These are phyloP conservation scores for Rhynchospora pubera DNA, from an alignment of 176 grass and related monocot genomes.

Conservation along the genomic window DNA sequence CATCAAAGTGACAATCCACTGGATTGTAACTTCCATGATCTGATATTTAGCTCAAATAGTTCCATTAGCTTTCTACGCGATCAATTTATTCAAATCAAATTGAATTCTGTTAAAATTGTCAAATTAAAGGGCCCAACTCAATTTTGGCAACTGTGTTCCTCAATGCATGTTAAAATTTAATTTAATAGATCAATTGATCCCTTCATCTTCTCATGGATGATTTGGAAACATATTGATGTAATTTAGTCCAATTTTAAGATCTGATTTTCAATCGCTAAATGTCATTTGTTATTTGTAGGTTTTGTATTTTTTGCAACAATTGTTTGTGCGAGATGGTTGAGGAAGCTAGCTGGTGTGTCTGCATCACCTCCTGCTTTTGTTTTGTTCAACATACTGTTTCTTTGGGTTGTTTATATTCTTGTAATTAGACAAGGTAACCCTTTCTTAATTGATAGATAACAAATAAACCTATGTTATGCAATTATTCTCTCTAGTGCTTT, in stretches of 20 bases:
- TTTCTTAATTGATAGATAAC: not conserved
- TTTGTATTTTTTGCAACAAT: constrained; percentile 61
- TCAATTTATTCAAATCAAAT: not conserved
- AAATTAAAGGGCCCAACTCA: not conserved
- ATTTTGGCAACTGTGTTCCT: not conserved
- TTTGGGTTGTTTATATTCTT: constrained; percentile 71
- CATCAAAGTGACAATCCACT: not conserved
- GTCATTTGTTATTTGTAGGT: constrained; percentile 37
- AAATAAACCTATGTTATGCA: not conserved
- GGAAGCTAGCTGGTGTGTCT: constrained; percentile 56
- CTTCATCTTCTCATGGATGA: not conserved
- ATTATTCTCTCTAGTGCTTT: not conserved
- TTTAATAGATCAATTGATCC: not conserved
- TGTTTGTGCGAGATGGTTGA: constrained; percentile 59
- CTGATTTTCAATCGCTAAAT: not conserved
- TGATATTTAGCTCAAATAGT: constrained; percentile 1
- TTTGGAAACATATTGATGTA: not conserved
- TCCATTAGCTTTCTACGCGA: not conserved
- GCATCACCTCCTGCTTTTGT: constrained; percentile 75
- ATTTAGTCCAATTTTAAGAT: not conserved
- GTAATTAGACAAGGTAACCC: constrained; percentile 58
- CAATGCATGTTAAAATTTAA: not conserved
- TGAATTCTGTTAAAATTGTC: not conserved
- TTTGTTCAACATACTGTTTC: constrained; percentile 90
- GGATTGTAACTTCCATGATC: not conserved